phyloP scores from a whole-genome alignment of 371 early-diverging fungal genomes.

The Choanephora cucurbitarum region DNA sequence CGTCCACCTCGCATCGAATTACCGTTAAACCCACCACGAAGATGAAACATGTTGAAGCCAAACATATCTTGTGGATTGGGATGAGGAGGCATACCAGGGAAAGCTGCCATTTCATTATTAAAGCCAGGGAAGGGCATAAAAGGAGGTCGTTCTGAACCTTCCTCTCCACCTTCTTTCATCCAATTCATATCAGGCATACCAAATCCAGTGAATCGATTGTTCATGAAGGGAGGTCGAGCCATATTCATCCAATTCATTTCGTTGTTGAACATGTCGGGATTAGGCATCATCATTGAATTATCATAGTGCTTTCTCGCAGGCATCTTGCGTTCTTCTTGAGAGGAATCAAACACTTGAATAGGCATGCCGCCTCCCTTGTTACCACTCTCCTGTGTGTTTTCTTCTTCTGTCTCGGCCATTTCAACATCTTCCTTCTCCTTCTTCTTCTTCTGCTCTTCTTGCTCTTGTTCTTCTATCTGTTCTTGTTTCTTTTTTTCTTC shows the following conservation, averaged over 20 bases:
- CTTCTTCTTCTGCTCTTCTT: not conserved
- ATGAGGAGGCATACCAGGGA: slow-evolving; percentile 32
- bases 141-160: not conserved
- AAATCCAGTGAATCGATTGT: slow-evolving; percentile 37
- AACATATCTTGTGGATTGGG: slow-evolving; percentile 38
- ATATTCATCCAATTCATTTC: slow-evolving; percentile 49
- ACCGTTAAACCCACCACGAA: slow-evolving; percentile 30
- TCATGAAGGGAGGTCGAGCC: slow-evolving; percentile 41
- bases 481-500: slow-evolving; percentile 28
- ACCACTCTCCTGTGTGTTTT: not conserved
- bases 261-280: slow-evolving; percentile 29
- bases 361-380: not conserved
- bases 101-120: slow-evolving; percentile 23
- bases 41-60: slow-evolving; percentile 16
- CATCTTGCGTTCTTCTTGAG: slow-evolving; percentile 36
- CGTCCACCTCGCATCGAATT: slow-evolving; percentile 20
- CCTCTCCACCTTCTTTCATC: slow-evolving; percentile 16
- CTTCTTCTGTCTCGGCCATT: no score
- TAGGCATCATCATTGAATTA: slow-evolving; percentile 23
- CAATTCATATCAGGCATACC: slow-evolving; percentile 17
- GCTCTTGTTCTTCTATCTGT: slow-evolving; percentile 8
- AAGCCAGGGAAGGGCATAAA: not conserved
- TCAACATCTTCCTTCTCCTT: slow-evolving; percentile 15
- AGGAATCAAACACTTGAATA: slow-evolving; percentile 8
- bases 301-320: slow-evolving; percentile 29